Base-by-base conservation (phyloP, 805 yeast genomes). In the Zygotorulaspora danielsina region DNA sequence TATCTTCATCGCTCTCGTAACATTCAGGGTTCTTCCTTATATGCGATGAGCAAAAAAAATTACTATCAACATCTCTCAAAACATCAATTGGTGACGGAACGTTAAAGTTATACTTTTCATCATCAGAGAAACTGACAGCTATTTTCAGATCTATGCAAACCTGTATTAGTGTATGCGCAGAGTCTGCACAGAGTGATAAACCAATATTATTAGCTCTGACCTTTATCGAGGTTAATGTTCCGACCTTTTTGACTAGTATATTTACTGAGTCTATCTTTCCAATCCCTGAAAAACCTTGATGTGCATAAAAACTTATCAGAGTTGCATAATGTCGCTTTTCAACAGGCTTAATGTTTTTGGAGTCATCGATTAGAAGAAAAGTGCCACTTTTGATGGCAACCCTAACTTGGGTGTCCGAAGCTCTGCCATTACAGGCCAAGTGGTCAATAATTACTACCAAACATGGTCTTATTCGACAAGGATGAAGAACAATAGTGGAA, bases 181-280 rank as follows among this genome's bases (percentile, higher is more conserved):
- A 86, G 56, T 89, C 97, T 1, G 96, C 90, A 65, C 96, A 88
- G 2, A 81, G 42, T 18, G 78, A 79, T 1, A 81, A 32, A 15
- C 64, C 67, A 11, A 73, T 56, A 12, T 64, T 64, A 40, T 77
- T 84, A 5, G 76, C 46, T 36, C 69, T 70, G 7, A 79, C 53
- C 33, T 72, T 73, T 20, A 79, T 32, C 34, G 71, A 76, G 2
- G 73, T 38, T 1, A 63, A 30, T 0, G 74, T 50, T 40, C 57
- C 48, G 42, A 16, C 3, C 8, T 30, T 27, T 3, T 25, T 37
- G 10, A 35, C 19, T 12, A 24, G 26, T 12, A 42, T 12, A 12
- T 31, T 44, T 6, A 33, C 15, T 6, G 41, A 41, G 19, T 39
- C 39, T 52, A 52, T 21, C 42, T 57, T 46, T 31, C 54, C 55